Percentiles rank a stretch among this genome's conserved stretches.
Conservation (phyloP, 352 stramenopile species). For the Ochromonadaceae sp. region DNA sequence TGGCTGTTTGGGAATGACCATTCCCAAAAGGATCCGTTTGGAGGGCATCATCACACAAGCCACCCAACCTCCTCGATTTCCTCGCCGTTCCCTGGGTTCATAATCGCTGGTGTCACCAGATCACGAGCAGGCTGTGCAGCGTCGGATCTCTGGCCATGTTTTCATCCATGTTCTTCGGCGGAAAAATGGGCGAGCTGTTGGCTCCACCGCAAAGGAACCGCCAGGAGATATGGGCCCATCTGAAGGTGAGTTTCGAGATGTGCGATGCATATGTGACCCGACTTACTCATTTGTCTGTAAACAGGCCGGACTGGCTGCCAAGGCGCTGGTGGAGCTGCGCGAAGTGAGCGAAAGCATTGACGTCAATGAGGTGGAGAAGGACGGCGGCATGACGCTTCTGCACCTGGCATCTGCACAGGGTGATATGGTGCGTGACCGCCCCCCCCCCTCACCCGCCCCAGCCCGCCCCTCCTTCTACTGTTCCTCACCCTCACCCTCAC, state of each 20-base stretch:
- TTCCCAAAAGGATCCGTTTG: no score
- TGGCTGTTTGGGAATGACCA: no score
- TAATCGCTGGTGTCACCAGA: no score
- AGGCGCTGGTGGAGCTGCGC: not conserved
- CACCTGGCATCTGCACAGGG: not conserved
- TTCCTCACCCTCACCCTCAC: not conserved
- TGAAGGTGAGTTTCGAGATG: no score
- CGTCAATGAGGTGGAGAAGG: not conserved
- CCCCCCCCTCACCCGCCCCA: not conserved
- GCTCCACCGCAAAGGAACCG: not conserved
- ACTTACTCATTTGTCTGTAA: not conserved
- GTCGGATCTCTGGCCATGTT: no score
- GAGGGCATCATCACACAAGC: no score
- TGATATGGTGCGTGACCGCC: not conserved
- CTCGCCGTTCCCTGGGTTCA: no score
- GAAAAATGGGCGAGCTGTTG: not conserved
- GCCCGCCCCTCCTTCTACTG: not conserved
- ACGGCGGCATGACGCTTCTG: not conserved
- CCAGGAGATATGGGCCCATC: slow-evolving; percentile 1
- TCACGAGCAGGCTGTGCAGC: no score
- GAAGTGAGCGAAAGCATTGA: not conserved
- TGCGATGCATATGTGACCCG: no score
- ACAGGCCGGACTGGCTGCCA: not conserved
- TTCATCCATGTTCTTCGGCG: no score
- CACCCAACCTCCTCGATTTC: no score